A percentile compares a stretch with the other conserved stretches of the same genome.
These are phyloP conservation scores for Chimonanthus salicifolius DNA, from an alignment of 164 flowering plant species.

Conservation along the genomic window DNA sequence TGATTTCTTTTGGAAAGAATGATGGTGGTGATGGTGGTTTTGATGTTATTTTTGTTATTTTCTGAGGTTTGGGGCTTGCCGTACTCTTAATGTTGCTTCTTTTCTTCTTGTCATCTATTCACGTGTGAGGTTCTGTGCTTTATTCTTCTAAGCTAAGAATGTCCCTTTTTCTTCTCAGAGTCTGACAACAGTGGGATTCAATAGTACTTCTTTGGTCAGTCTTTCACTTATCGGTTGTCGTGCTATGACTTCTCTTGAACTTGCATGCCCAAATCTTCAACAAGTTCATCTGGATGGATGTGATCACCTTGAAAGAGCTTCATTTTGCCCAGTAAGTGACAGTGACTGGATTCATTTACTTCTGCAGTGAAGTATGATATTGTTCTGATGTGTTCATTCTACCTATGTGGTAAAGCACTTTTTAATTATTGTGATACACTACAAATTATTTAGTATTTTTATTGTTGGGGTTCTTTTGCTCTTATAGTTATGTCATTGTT, in stretches of 20 bases:
- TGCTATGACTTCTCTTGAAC: conserved; percentile 58
- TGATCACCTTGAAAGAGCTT: conserved; percentile 90
- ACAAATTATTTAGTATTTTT: too few species aligned
- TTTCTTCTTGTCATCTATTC: too few species aligned
- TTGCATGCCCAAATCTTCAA: conserved; percentile 74
- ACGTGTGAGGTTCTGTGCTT: neutral
- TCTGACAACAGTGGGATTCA: conserved; percentile 61
- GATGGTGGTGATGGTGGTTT: too few species aligned
- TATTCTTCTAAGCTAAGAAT: neutral
- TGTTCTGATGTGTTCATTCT: neutral
- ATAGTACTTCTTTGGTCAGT: conserved; percentile 59
- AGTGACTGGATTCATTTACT: neutral
- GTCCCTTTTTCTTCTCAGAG: conserved; percentile 42
- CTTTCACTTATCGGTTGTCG: conserved; percentile 94
- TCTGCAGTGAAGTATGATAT: neutral
- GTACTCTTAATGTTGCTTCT: too few species aligned
- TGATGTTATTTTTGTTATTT: too few species aligned
- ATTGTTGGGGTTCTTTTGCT: too few species aligned
- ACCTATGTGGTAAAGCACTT: neutral
- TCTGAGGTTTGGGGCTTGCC: too few species aligned
- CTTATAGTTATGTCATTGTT: too few species aligned
- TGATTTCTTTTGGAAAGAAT: too few species aligned
- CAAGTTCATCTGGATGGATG: conserved; percentile 81
- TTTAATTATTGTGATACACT: too few species aligned
- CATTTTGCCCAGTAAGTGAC: conserved; percentile 74